Evolutionary conservation across 129 eudicot genomes (phyloP), one percentile per base, ranked within the genome.

Genomic region (Sambucus nigra): DNA sequence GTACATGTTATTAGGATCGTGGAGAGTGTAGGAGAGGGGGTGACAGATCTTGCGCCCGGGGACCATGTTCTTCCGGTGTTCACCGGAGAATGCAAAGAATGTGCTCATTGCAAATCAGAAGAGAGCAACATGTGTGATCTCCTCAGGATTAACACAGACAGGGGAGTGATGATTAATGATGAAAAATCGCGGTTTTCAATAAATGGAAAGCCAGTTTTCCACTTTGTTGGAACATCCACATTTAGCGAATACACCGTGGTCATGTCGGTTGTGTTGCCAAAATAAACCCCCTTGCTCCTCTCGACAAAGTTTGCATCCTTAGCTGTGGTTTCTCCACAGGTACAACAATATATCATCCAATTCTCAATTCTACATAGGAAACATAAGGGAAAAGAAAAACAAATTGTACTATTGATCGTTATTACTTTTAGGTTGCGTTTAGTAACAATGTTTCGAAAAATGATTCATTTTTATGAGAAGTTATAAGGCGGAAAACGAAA

Each of bases 261-360:
- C 96, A 83, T 69, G 86, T 69, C 39, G 96, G 96, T 0, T 83
- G 86, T 65, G 61, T 87, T 46, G 94, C 86, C 15, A 87, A 87
- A 57, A 83, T 87, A 64, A 77, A 83, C 47, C 96, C 94, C 16
- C 61, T 17, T 15, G 96, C 96, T 2, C 96, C 96, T 17, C 76
- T 87, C 15, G 94, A 87, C 46, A 82, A 87, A 83, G 96, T 87
- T 40, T 87, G 96, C 63, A 29, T 87, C 45, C 79, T 87, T 16
- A 87, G 96, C 49, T 87, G 96, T 39, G 96, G 96, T 47, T 71
- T 87, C 49, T 80, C 96, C 29, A 87, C 96, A 59, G 96, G 96
- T 87, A 69, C 51, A 25, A 23, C 7, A 14, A 46, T n/a, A 40
- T 17, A 19, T 16, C 13, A n/a, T 15, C 2, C 8, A 38, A 13